These are phyloP conservation scores for Cystobasidium slooffiae DNA, from an alignment of 1,284 basidiomycete species.

Conservation along the genomic window DNA sequence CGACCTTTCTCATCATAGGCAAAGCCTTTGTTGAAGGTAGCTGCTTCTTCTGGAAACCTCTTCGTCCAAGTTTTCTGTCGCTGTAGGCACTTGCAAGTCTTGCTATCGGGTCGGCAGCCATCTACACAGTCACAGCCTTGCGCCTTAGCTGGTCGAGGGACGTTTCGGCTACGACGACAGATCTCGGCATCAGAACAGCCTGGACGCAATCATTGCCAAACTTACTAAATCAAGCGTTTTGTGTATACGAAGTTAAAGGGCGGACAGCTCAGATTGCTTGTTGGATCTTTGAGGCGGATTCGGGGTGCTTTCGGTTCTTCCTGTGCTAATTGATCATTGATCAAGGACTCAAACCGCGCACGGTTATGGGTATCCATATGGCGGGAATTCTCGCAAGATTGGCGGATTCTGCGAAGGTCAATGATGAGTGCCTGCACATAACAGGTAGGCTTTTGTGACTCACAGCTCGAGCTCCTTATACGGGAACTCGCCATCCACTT, in stretches of 20 bases:
- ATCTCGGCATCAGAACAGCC: not conserved
- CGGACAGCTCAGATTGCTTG: slow-evolving; percentile 4
- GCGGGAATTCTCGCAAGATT: not conserved
- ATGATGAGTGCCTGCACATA: not conserved
- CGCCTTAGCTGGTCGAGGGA: slow-evolving; percentile 12
- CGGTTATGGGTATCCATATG: slow-evolving; percentile 14
- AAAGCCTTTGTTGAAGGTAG: slow-evolving; percentile 4
- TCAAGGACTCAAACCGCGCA: slow-evolving; percentile 1
- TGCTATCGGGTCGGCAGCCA: slow-evolving; percentile 29
- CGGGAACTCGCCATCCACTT: slow-evolving; percentile 9
- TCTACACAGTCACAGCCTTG: slow-evolving; percentile 24
- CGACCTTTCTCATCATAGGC: slow-evolving; percentile 32
- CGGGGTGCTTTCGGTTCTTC: slow-evolving; percentile 35
- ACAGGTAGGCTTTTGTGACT: not conserved
- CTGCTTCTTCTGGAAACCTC: not conserved
- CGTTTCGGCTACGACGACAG: slow-evolving; percentile 7
- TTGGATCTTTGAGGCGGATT: slow-evolving; percentile 18
- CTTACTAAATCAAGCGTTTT: slow-evolving; percentile 37
- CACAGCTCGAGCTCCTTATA: slow-evolving; percentile 5
- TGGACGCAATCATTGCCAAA: not conserved
- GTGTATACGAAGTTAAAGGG: slow-evolving; percentile 36
- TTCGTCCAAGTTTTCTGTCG: slow-evolving; percentile 21
- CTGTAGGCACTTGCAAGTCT: slow-evolving; percentile 7
- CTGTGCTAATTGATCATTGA: slow-evolving; percentile 25
- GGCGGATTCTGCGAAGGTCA: not conserved